Conservation (phyloP, 441 rosid genomes). For the Omphalea diandra region DNA sequence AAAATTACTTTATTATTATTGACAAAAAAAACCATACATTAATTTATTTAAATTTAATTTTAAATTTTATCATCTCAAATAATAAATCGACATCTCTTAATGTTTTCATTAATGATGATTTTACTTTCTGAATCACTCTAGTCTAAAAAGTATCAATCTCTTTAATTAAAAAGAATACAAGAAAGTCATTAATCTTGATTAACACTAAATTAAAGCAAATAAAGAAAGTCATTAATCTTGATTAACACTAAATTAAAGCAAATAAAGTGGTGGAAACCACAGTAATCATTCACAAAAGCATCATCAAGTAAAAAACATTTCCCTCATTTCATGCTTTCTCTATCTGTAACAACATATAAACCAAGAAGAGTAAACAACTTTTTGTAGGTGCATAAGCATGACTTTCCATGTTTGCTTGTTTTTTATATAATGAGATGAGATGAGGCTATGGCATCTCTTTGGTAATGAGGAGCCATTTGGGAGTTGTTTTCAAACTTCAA, state of each 20-base stretch:
- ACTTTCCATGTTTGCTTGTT: background rate
- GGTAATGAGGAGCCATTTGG: background rate
- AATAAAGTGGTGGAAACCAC: no score
- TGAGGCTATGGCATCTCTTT: background rate
- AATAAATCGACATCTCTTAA: background rate
- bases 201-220: background rate
- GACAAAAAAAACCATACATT: no score
- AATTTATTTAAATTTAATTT: no score
- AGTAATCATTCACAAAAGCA: no score
- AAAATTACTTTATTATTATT: no score
- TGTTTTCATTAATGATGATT: background rate
- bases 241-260: constrained; percentile 2
- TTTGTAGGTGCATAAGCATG: background rate
- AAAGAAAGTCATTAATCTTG: background rate
- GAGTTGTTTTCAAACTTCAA: background rate
- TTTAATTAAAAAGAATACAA: background rate
- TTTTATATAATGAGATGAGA: background rate
- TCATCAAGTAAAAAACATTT: background rate
- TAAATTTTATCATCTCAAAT: no score
- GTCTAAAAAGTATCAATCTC: background rate
- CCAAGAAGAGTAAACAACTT: background rate
- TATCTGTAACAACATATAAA: background rate
- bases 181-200: background rate
- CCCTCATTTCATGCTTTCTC: background rate
- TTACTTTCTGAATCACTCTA: background rate